Percentiles rank a stretch among this genome's conserved stretches.
Conservation (phyloP, 129 eudicot species). For the Flaveria ramosissima region DNA sequence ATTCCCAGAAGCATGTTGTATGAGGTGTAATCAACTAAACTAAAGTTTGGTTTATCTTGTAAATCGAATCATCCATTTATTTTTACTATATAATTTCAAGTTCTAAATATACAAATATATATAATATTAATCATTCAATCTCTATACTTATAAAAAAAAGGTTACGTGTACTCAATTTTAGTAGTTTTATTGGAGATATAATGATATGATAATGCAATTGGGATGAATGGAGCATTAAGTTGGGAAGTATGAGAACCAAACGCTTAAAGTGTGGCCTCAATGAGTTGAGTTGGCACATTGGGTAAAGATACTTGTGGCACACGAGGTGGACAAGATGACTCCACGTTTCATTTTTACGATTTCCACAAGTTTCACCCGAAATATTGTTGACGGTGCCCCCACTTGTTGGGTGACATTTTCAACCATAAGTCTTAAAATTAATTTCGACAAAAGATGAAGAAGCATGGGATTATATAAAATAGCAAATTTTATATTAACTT, state of each 20-base stretch:
- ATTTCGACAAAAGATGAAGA: too few relatives aligned
- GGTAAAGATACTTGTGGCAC: slow-evolving; percentile 15
- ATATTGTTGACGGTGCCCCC: neutral
- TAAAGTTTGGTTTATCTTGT: neutral
- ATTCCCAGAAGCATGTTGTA: neutral
- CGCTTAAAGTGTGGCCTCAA: slow-evolving; percentile 28
- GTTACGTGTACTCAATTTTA: neutral
- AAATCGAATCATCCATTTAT: neutral
- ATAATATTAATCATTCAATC: too few relatives aligned
- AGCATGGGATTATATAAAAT: too few relatives aligned
- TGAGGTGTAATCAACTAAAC: neutral
- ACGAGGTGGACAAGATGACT: slow-evolving; percentile 30
- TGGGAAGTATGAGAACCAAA: slow-evolving; percentile 30
- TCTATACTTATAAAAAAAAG: too few relatives aligned
- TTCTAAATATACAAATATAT: neutral
- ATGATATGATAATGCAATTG: slow-evolving; percentile 14
- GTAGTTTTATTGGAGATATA: slow-evolving; percentile 6
- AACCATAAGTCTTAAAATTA: too few relatives aligned
- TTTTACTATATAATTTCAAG: neutral
- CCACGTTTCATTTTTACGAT: slow-evolving; percentile 20
- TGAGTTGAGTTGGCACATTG: slow-evolving; percentile 17
- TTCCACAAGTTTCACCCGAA: slow-evolving; percentile 34
- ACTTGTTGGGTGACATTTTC: neutral
- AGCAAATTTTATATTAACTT: too few relatives aligned
- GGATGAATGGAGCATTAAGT: slow-evolving; percentile 22